Conservation (phyloP, 495 filamentous ascomycete species). For the Penicillium silybi region DNA sequence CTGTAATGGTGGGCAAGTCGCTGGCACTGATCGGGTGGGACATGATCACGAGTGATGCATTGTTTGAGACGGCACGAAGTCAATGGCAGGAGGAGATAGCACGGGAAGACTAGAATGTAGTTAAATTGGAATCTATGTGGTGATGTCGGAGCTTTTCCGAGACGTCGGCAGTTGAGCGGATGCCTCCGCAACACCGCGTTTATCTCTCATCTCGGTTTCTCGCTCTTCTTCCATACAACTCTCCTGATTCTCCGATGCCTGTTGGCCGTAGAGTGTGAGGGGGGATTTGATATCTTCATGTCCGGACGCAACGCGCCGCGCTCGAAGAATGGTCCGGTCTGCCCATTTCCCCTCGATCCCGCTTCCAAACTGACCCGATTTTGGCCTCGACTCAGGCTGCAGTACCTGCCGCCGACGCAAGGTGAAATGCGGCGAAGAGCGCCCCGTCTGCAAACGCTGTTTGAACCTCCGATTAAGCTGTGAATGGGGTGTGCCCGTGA, state of each 20-base stretch:
- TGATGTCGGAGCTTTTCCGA: background rate
- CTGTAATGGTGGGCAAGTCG: constrained; percentile 52
- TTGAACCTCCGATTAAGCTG: constrained; percentile 27
- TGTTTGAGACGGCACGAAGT: constrained; percentile 34
- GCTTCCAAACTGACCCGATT: background rate
- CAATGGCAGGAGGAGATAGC: constrained; percentile 28
- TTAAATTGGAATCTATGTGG: background rate
- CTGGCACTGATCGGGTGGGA: constrained; percentile 53
- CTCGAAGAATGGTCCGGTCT: constrained; percentile 39
- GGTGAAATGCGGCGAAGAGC: constrained; percentile 53
- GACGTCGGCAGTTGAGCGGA: background rate
- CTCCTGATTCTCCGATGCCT: constrained; percentile 9
- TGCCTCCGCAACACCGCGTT: background rate
- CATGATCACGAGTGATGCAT: constrained; percentile 40
- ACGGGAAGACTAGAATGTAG: constrained; percentile 6
- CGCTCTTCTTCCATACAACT: constrained; percentile 1
- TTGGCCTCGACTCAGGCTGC: constrained; percentile 28
- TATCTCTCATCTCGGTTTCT: constrained; percentile 4
- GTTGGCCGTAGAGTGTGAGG: constrained; percentile 10
- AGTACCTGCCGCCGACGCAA: constrained; percentile 54
- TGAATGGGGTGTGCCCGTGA: constrained; percentile 38
- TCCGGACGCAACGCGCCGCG: constrained; percentile 44
- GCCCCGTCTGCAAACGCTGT: constrained; percentile 48
- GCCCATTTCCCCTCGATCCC: background rate
- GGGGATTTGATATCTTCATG: constrained; percentile 29